These are phyloP conservation scores for Cydonia oblonga DNA, from an alignment of 331 rosid genomes.

Conservation along the genomic window DNA sequence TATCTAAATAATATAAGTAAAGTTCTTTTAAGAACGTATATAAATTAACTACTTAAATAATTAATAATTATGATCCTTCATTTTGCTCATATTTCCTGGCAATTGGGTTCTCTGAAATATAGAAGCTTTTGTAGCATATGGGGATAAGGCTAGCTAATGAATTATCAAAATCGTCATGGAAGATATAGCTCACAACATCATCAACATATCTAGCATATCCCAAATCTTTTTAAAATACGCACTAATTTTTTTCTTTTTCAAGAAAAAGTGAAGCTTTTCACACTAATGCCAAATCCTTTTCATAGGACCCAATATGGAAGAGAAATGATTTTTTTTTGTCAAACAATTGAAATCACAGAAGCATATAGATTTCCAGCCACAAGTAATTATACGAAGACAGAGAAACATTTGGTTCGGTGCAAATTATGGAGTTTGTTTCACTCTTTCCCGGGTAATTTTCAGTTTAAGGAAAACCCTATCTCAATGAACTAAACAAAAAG, in stretches of 20 bases:
- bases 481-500: background rate
- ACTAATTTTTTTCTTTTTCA: background rate
- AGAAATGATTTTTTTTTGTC: background rate
- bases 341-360: background rate
- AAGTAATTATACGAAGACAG: background rate
- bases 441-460: background rate
- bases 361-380: background rate
- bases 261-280: conserved; percentile 2
- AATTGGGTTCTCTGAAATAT: background rate
- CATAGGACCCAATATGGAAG: background rate
- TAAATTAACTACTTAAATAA: too few relatives aligned
- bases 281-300: background rate
- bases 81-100: background rate
- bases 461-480: background rate
- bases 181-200: background rate
- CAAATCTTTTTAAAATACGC: background rate
- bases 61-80: too few relatives aligned
- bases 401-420: background rate
- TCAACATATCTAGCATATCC: background rate
- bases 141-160: background rate
- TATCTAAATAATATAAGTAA: background rate
- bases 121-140: background rate
- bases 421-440: background rate
- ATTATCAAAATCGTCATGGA: background rate
- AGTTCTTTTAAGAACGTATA: background rate